Conservation (phyloP, 164 flowering plant genomes). For the Chimonanthus salicifolius region DNA sequence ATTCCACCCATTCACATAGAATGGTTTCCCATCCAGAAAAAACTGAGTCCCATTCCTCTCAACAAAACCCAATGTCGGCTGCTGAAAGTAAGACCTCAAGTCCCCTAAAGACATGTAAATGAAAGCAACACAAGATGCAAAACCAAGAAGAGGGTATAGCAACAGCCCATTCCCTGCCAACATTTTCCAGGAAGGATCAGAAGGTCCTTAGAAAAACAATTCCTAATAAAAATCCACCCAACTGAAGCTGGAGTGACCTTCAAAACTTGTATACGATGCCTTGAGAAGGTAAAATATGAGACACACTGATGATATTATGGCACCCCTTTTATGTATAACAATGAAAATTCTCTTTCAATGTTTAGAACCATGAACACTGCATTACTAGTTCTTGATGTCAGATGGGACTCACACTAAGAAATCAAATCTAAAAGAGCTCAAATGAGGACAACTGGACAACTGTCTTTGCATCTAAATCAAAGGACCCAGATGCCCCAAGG, state of each 20-base stretch:
- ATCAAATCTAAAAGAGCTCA: constrained; percentile 6
- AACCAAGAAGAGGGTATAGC: constrained; percentile 60
- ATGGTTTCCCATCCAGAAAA: constrained; percentile 53
- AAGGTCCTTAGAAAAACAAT: background rate
- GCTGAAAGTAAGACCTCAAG: constrained; percentile 20
- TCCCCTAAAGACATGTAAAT: constrained; percentile 69
- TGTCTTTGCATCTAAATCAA: background rate
- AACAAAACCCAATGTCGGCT: constrained; percentile 52
- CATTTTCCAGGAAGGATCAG: constrained; percentile 22
- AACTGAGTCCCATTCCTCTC: constrained; percentile 73
- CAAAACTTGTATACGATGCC: background rate
- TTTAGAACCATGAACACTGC: constrained; percentile 4
- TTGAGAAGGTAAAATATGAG: background rate
- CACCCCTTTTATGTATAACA: constrained; percentile 14
- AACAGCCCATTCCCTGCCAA: constrained; percentile 41
- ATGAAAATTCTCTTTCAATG: constrained; percentile 1
- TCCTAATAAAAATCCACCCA: background rate
- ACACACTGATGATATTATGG: constrained; percentile 4
- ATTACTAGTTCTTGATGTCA: background rate
- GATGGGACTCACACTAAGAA: background rate
- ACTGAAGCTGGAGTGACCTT: background rate
- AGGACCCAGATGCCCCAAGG: constrained; percentile 2
- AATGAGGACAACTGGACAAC: constrained; percentile 6
- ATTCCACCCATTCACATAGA: constrained; percentile 92
- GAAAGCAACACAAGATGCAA: constrained; percentile 59